phyloP scores from a whole-genome alignment of 2,329 filamentous ascomycete genomes.

The Purpureocillium takamizusanense region DNA sequence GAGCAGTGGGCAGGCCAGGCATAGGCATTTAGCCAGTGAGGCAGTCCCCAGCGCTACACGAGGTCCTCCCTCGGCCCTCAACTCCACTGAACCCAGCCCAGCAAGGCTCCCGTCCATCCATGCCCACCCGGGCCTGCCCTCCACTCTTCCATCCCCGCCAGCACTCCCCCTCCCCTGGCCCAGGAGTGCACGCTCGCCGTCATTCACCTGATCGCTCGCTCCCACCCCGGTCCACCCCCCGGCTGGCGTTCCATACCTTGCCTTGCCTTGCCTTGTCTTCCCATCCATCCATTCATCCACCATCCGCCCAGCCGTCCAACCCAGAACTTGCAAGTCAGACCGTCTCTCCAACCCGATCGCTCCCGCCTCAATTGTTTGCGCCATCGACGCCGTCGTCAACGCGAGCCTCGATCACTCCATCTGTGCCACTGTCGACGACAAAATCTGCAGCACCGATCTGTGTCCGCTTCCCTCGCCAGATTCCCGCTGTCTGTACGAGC shows the following conservation, averaged over 20 bases:
- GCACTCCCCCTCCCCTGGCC: conserved; percentile 1
- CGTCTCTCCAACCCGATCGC: not conserved
- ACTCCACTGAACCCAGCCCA: too few relatives aligned
- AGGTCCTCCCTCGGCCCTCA: too few relatives aligned
- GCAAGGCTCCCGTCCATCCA: too few relatives aligned
- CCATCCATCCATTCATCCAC: not conserved
- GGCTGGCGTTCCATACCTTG: too few relatives aligned
- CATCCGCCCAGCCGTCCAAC: conserved; percentile 1
- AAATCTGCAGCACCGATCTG: too few relatives aligned
- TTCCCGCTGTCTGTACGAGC: too few relatives aligned
- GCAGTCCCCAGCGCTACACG: too few relatives aligned
- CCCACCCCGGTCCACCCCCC: conserved; percentile 6
- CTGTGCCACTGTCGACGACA: too few relatives aligned
- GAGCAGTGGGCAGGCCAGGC: too few relatives aligned
- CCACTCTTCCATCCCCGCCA: not conserved
- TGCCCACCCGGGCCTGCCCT: too few relatives aligned
- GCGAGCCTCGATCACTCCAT: not conserved
- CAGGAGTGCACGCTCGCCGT: not conserved
- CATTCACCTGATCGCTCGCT: conserved; percentile 8
- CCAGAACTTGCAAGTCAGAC: conserved; percentile 1
- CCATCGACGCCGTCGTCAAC: not conserved
- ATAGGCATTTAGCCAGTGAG: too few relatives aligned
- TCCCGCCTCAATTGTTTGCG: not conserved
- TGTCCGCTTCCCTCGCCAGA: too few relatives aligned
- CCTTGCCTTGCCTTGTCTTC: not conserved